phyloP scores from a whole-genome alignment of 2,329 filamentous ascomycete species.

The Fusarium miscanthi region DNA sequence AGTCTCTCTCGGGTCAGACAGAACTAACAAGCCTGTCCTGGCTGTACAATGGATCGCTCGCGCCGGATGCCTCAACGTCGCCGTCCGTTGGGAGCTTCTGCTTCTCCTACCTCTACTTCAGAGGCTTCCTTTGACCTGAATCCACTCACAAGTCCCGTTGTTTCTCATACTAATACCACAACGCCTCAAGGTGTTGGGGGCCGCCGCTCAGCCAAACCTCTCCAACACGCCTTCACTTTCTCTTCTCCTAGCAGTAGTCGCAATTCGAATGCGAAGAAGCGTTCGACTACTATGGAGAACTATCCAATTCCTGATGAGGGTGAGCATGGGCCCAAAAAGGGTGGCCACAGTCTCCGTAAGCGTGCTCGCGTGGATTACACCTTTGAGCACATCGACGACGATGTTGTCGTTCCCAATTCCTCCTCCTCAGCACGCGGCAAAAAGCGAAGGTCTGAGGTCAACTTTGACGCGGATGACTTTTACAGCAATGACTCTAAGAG shows the following conservation, averaged over 20 bases:
- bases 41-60: slow-evolving; percentile 53
- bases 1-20: not conserved
- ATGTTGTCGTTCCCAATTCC: slow-evolving; percentile 52
- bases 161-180: slow-evolving; percentile 48
- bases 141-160: slow-evolving; percentile 48
- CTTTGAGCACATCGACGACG: slow-evolving; percentile 63
- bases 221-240: slow-evolving; percentile 53
- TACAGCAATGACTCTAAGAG: slow-evolving; percentile 48
- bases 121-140: slow-evolving; percentile 49
- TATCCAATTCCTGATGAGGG: slow-evolving; percentile 57
- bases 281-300: slow-evolving; percentile 58
- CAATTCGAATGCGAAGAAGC: slow-evolving; percentile 52
- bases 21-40: slow-evolving; percentile 36
- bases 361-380: slow-evolving; percentile 68
- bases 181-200: slow-evolving; percentile 48
- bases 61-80: slow-evolving; percentile 51
- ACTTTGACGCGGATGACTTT: slow-evolving; percentile 51
- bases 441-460: slow-evolving; percentile 52
- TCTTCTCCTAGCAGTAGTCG: slow-evolving; percentile 50
- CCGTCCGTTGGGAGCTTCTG: slow-evolving; percentile 47
- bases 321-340: slow-evolving; percentile 63
- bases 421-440: slow-evolving; percentile 50
- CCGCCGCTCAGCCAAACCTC: slow-evolving; percentile 50
- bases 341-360: slow-evolving; percentile 68
- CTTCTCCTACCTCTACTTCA: slow-evolving; percentile 50